Evolutionary conservation across 2,329 filamentous ascomycete species (phyloP).

Genomic region (Penicillium sp.): DNA sequence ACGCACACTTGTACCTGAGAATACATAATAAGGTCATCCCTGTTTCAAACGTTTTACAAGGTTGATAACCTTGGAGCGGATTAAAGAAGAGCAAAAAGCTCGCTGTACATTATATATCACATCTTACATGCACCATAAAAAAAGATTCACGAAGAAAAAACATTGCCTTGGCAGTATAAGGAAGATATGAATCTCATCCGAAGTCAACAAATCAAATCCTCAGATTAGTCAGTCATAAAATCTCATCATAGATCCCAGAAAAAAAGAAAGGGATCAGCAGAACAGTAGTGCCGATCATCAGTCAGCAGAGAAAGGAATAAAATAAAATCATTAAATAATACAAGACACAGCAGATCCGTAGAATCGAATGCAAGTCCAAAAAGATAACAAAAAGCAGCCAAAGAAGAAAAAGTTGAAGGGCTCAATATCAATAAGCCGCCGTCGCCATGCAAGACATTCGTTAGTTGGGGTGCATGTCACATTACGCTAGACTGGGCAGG

Average conservation of each 20-base stretch:
- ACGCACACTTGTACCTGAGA: too few species aligned
- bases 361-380: not conserved
- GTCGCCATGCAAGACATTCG: conserved; percentile 11
- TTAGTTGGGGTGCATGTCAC: conserved; percentile 15
- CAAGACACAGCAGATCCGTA: conserved; percentile 3
- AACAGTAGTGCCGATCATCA: not conserved
- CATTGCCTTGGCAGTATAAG: not conserved
- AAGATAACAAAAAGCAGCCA: not conserved
- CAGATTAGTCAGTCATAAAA: not conserved
- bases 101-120: conserved; percentile 14
- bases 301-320: conserved; percentile 1
- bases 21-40: too few species aligned
- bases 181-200: not conserved
- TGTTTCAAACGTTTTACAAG: too few species aligned
- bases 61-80: too few species aligned
- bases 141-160: not conserved
- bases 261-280: not conserved
- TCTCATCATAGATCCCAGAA: not conserved
- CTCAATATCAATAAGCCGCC: conserved; percentile 1
- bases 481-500: conserved; percentile 8
- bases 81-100: not conserved
- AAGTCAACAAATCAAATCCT: not conserved
- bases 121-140: conserved; percentile 12
- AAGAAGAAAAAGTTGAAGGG: not conserved
- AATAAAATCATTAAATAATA: conserved; percentile 13